Conservation (phyloP, 345 rosid genomes). For the Eucalyptus tenuipes region DNA sequence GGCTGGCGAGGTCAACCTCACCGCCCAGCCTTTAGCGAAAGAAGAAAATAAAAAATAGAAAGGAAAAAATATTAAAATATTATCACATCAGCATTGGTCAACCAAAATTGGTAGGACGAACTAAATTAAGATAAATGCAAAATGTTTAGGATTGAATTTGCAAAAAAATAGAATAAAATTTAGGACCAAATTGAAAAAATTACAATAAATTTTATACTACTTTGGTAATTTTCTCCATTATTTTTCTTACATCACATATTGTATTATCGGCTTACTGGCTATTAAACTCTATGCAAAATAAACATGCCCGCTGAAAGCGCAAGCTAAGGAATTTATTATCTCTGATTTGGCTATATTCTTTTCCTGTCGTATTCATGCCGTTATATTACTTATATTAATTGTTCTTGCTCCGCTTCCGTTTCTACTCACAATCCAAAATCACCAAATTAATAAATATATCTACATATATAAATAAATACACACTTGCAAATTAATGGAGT, state of each 20-base stretch:
- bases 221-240: no score
- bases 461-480: fast-evolving
- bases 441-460: background rate
- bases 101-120: fast-evolving
- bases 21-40: fast-evolving
- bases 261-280: background rate
- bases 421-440: background rate
- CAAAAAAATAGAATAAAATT: fast-evolving
- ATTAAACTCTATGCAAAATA: background rate
- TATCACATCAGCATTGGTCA: fast-evolving
- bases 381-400: background rate
- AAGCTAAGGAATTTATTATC: background rate
- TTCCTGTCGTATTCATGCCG: background rate
- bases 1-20: fast-evolving
- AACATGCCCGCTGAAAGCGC: background rate
- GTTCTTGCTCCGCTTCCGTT: background rate
- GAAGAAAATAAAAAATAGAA: no score
- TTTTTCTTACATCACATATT: fast-evolving
- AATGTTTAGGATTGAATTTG: fast-evolving
- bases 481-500: background rate
- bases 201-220: fast-evolving
- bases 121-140: fast-evolving
- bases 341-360: background rate
- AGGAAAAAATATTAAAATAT: no score
- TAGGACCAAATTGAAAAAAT: no score